These are phyloP conservation scores for Coemansia sp. DNA, from an alignment of 192 early-diverging fungal species.

Conservation along the genomic window DNA sequence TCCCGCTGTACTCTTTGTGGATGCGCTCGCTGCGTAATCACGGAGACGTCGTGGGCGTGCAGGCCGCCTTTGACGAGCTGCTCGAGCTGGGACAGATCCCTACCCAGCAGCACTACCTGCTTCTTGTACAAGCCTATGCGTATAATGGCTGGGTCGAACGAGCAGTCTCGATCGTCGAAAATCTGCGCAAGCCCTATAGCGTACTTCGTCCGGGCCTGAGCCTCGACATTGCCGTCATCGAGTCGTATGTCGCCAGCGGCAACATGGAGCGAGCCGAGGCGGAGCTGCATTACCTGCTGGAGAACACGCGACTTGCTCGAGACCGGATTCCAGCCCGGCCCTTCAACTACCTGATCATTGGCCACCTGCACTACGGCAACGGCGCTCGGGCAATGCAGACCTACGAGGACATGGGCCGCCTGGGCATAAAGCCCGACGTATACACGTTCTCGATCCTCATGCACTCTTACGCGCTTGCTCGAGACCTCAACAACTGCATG, in stretches of 20 bases:
- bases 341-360: conserved; percentile 52
- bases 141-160: conserved; percentile 44
- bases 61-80: conserved; percentile 53
- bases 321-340: conserved; percentile 42
- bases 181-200: conserved; percentile 41
- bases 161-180: conserved; percentile 42
- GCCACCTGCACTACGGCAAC: conserved; percentile 47
- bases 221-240: conserved; percentile 45
- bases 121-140: conserved; percentile 48
- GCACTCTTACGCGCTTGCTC: conserved; percentile 70
- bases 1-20: conserved; percentile 50
- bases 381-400: conserved; percentile 74
- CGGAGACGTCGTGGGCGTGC: conserved; percentile 45
- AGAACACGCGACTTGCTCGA: conserved; percentile 31
- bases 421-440: conserved; percentile 75
- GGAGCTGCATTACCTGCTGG: conserved; percentile 33
- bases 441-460: conserved; percentile 83
- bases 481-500: conserved; percentile 71
- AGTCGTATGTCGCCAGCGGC: conserved; percentile 45
- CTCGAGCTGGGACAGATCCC: conserved; percentile 47
- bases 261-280: conserved; percentile 42
- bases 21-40: conserved; percentile 50
- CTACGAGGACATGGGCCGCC: conserved; percentile 76
- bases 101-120: conserved; percentile 45
- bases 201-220: conserved; percentile 22